Conservation (phyloP, 768 basidiomycete species). For the Lactarius pseudohatsudake region DNA sequence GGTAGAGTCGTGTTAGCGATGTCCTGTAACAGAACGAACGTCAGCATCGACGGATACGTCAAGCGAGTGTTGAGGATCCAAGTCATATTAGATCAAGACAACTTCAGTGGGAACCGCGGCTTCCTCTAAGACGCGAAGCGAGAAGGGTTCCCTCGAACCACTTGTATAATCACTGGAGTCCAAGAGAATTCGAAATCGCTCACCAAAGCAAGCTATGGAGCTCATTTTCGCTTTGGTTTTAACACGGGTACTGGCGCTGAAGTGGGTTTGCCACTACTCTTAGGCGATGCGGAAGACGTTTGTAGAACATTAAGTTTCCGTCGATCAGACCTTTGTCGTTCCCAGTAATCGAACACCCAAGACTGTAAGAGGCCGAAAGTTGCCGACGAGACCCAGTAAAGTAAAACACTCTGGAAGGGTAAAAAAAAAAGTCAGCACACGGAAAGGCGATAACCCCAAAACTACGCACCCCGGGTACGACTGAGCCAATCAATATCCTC, state of each 20-base stretch:
- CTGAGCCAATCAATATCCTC: constrained; percentile 63
- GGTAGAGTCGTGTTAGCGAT: background rate
- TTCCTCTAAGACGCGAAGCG: constrained; percentile 31
- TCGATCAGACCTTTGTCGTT: constrained; percentile 40
- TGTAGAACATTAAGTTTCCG: background rate
- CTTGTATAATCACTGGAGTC: constrained; percentile 68
- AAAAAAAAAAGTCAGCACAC: constrained; percentile 12
- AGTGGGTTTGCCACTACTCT: background rate
- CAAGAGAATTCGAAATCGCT: constrained; percentile 12
- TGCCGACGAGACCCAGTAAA: constrained; percentile 81
- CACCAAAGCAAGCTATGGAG: constrained; percentile 12
- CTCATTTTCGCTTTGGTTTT: constrained; percentile 18
- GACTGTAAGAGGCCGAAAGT: constrained; percentile 72
- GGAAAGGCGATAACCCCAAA: background rate
- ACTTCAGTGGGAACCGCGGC: constrained; percentile 54
- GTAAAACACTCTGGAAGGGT: constrained; percentile 56
- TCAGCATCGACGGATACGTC: constrained; percentile 11
- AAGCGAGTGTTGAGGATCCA: constrained; percentile 8
- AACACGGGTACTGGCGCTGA: background rate
- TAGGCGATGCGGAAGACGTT: background rate
- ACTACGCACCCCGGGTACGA: constrained; percentile 67
- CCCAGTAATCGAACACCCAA: constrained; percentile 69
- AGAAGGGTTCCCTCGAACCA: constrained; percentile 67
- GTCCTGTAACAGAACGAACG: constrained; percentile 2
- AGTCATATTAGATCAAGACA: constrained; percentile 95